Conservation (phyloP, 2,329 filamentous ascomycete species). For the Fusarium setosum region DNA sequence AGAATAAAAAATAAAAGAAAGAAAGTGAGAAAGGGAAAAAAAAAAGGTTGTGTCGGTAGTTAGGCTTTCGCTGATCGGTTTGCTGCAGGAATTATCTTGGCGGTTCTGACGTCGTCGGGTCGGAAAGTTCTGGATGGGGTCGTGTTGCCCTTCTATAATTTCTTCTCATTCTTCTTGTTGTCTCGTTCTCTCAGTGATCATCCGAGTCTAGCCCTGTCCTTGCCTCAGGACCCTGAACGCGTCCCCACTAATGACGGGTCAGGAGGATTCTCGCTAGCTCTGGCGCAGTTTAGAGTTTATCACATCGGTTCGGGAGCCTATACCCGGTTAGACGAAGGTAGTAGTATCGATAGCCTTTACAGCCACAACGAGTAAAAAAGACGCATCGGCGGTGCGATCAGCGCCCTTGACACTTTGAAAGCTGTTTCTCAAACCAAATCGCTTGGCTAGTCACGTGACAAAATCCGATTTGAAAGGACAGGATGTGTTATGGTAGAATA, state of each 20-base stretch:
- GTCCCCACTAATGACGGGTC: conserved; percentile 4
- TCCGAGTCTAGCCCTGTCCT: conserved; percentile 11
- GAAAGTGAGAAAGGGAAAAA: neutral
- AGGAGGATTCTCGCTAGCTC: conserved; percentile 9
- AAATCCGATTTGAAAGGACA: too few species aligned
- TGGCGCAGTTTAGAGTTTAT: conserved; percentile 17
- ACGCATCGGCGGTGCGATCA: too few species aligned
- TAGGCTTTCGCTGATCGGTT: neutral
- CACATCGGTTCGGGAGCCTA: neutral
- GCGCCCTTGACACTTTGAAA: too few species aligned
- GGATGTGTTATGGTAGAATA: too few species aligned
- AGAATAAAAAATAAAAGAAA: neutral
- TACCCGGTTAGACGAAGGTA: too few species aligned
- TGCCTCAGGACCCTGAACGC: neutral
- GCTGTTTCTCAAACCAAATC: too few species aligned
- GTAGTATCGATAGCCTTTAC: too few species aligned
- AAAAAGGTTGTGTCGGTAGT: neutral
- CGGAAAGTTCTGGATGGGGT: conserved; percentile 16
- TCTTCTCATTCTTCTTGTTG: conserved; percentile 18
- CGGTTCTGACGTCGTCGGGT: conserved; percentile 5
- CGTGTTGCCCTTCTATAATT: conserved; percentile 28
- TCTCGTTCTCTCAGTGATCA: conserved; percentile 25
- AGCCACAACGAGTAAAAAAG: too few species aligned
- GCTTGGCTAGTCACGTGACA: too few species aligned
- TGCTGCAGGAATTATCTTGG: conserved; percentile 2